A percentile compares a stretch with the other conserved stretches of the same genome.
These are phyloP conservation scores for Candida freyschussii DNA, from an alignment of 1,139 yeast genomes.

Conservation along the genomic window DNA sequence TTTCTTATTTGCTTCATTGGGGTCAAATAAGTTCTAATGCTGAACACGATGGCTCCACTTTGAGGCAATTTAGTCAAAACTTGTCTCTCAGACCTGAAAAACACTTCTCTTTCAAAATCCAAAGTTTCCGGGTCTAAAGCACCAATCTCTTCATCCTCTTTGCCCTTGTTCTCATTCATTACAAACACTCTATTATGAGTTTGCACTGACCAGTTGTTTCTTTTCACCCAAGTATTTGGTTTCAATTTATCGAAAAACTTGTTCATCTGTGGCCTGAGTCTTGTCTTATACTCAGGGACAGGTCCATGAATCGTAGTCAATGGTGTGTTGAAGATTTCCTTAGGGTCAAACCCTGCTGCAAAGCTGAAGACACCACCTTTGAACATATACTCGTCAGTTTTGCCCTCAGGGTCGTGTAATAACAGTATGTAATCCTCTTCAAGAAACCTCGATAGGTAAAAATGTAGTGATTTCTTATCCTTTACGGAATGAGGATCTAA, in stretches of 20 bases:
- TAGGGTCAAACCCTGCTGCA: constrained; percentile 74
- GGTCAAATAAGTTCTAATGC: constrained; percentile 59
- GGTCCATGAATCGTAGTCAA: constrained; percentile 56
- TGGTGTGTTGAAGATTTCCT: constrained; percentile 48
- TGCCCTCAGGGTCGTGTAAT: constrained; percentile 43
- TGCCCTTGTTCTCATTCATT: constrained; percentile 42
- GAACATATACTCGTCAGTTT: constrained; percentile 53
- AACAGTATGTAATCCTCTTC: constrained; percentile 68
- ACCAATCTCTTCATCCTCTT: constrained; percentile 34
- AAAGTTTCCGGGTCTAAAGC: constrained; percentile 23
- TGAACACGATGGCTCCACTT: constrained; percentile 55
- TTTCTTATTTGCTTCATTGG: constrained; percentile 51
- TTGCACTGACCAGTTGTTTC: constrained; percentile 73
- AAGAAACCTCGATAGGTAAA: constrained; percentile 41
- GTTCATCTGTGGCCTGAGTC: constrained; percentile 68
- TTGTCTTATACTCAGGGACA: constrained; percentile 68
- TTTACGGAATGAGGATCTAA: constrained; percentile 19
- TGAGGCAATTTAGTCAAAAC: constrained; percentile 61
- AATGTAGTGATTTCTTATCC: constrained; percentile 33
- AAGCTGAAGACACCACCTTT: constrained; percentile 64
- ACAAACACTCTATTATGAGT: constrained; percentile 57
- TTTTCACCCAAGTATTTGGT: constrained; percentile 57
- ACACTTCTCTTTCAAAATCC: constrained; percentile 51
- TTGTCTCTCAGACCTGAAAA: constrained; percentile 60
- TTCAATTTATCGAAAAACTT: constrained; percentile 63